phyloP scores from a whole-genome alignment of 1,284 basidiomycete species.

The Papiliotrema flavescens region DNA sequence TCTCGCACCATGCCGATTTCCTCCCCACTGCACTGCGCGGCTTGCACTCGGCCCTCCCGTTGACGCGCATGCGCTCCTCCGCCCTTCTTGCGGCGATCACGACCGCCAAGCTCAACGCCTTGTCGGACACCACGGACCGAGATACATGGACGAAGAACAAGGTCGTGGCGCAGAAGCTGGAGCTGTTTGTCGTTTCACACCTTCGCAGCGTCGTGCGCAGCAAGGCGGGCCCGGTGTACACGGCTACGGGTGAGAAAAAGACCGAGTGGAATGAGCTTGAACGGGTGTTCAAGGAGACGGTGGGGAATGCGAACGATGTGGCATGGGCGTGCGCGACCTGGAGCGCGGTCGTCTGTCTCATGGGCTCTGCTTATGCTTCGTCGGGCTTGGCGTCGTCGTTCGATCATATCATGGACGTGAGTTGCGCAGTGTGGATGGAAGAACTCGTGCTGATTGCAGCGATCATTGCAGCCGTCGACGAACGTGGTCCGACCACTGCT shows the following conservation, averaged over 20 bases:
- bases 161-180: constrained; percentile 18
- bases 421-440: constrained; percentile 13
- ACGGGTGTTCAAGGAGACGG: constrained; percentile 28
- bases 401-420: constrained; percentile 46
- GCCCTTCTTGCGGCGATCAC: constrained; percentile 31
- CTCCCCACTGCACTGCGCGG: constrained; percentile 31
- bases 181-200: constrained; percentile 27
- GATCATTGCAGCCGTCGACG: constrained; percentile 30
- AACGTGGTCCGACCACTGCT: constrained; percentile 33
- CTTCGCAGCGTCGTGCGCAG: constrained; percentile 18
- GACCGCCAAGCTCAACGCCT: constrained; percentile 23
- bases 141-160: constrained; percentile 23
- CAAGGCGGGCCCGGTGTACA: constrained; percentile 12
- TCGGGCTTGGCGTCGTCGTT: constrained; percentile 27
- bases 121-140: constrained; percentile 13
- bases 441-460: constrained; percentile 13
- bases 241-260: constrained; percentile 27
- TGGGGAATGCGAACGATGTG: constrained; percentile 30
- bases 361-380: constrained; percentile 39
- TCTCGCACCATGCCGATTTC: constrained; percentile 31
- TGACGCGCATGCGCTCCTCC: constrained; percentile 29
- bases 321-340: constrained; percentile 47
- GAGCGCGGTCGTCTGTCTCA: constrained; percentile 40
- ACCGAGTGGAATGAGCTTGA: constrained; percentile 36
- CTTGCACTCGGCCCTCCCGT: constrained; percentile 11